Evolutionary conservation across 176 grass and related monocot species (phyloP), one percentile per base, ranked within the genome.

Genomic region (Elymus sibiricus): DNA sequence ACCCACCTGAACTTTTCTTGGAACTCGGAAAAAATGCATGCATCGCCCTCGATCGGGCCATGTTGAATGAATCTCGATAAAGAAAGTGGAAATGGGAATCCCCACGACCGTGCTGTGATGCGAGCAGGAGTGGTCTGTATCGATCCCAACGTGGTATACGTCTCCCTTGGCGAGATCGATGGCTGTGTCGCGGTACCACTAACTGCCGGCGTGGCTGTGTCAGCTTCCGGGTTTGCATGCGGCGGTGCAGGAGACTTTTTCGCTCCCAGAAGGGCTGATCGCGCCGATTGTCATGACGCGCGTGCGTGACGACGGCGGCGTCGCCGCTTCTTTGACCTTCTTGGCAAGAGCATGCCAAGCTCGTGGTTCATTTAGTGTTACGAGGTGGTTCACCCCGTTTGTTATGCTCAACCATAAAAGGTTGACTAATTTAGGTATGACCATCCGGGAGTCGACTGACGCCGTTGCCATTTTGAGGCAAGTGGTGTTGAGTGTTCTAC

Each of bases 181-280:
- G 61, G 61, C 5, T 42, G 56, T 11, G 46, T 39, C 46, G 80
- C n/a, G 82, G n/a, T n/a, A n/a, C n/a, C n/a, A n/a, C 56, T 37
- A 53, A n/a, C 27, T 24, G 51, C 31, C 51, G 15, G 29, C 1
- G n/a, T 74, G 76, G 2, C 1, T 1, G 32, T 66, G 89, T 79
- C 89, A 66, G 65, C 74, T 74, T 37, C 89, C 44, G 75, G 37
- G 65, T 24, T 28, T 17, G 69, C 66, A 9, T 83, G 89, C 89
- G 79, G 87, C 55, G 84, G 65, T 83, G 63, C 74, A 31, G 29
- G 40, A 39, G 71, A 59, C 47, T 49, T 40, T 81, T 42, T 27
- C 2, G 55, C 2, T 4, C 88, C 79, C 53, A 73, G 70, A 47
- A 35, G 17, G 21, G 34, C 32, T 80, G 87, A 85, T 55, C 32